These are phyloP conservation scores for Monosiga brevicollis DNA, from an alignment of 78 protist species.

Conservation along the genomic window DNA sequence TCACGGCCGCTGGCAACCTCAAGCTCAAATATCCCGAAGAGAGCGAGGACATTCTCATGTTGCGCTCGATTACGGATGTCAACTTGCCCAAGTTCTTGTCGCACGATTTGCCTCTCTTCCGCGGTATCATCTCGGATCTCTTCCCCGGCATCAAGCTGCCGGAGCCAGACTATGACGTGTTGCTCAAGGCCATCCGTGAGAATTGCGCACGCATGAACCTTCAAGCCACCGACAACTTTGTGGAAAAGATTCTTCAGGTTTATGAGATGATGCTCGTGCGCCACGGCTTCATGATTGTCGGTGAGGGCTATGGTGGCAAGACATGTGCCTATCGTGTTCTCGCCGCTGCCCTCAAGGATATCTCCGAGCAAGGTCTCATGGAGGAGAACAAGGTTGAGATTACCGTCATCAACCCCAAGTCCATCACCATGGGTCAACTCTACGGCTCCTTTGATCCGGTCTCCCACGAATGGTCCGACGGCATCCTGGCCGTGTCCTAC, in stretches of 20 bases:
- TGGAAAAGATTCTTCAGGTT: slow-evolving; percentile 43
- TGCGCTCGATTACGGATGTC: slow-evolving; percentile 50
- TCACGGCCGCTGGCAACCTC: slow-evolving; percentile 57
- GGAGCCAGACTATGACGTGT: slow-evolving; percentile 36
- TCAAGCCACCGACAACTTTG: slow-evolving; percentile 38
- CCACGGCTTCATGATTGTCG: slow-evolving; percentile 83
- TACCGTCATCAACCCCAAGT: slow-evolving; percentile 64
- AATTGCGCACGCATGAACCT: slow-evolving; percentile 13
- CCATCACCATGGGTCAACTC: slow-evolving; percentile 78
- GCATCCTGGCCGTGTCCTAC: slow-evolving; percentile 60
- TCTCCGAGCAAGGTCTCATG: neutral
- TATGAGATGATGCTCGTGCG: slow-evolving; percentile 69
- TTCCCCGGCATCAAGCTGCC: slow-evolving; percentile 61
- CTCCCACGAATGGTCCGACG: slow-evolving; percentile 78
- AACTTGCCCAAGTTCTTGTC: slow-evolving; percentile 64
- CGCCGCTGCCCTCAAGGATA: slow-evolving; percentile 28
- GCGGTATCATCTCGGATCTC: slow-evolving; percentile 63
- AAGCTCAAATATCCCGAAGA: slow-evolving; percentile 29
- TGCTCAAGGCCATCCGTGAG: slow-evolving; percentile 8
- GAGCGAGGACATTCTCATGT: slow-evolving; percentile 45
- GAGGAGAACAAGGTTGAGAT: neutral
- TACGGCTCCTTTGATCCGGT: slow-evolving; percentile 71
- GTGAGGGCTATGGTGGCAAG: slow-evolving; percentile 52
- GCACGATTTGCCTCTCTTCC: slow-evolving; percentile 64
- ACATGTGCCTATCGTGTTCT: slow-evolving; percentile 36